Percentiles rank a stretch among this genome's conserved stretches.
Evolutionary conservation across 169 alveolate species (phyloP).

Genomic region (Ichthyophthirius multifiliis): DNA sequence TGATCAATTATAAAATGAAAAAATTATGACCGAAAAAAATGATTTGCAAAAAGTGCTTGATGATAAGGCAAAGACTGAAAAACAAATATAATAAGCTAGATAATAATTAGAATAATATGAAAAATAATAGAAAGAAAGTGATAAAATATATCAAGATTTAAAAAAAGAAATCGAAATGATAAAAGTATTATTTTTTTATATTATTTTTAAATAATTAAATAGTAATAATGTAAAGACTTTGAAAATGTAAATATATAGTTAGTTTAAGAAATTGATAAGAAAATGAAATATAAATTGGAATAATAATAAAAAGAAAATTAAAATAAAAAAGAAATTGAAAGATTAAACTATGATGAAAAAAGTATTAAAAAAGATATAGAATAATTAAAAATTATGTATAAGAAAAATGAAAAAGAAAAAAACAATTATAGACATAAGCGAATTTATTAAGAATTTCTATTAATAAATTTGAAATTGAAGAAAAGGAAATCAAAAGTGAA

Average conservation of each 20-base stretch:
- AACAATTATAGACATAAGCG: conserved; percentile 43
- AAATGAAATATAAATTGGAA: conserved; percentile 30
- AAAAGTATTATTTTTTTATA: neutral
- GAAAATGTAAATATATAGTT: conserved; percentile 22
- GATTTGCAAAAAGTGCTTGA: conserved; percentile 5
- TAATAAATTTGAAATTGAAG: conserved; percentile 54
- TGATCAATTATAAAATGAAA: conserved; percentile 23
- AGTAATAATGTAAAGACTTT: conserved; percentile 19
- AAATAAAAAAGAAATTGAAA: conserved; percentile 48
- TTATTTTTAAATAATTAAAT: conserved; percentile 2
- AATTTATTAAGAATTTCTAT: conserved; percentile 40
- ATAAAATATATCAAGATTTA: conserved; percentile 22
- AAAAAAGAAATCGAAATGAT: conserved; percentile 24
- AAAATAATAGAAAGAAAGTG: neutral
- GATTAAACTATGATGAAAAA: conserved; percentile 37
- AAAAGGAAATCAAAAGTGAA: conserved; percentile 51
- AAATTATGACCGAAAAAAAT: conserved; percentile 29
- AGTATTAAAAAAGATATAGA: conserved; percentile 41
- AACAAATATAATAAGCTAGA: neutral
- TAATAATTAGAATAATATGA: neutral
- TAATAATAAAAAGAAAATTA: conserved; percentile 31
- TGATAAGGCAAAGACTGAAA: neutral
- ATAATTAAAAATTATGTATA: conserved; percentile 37
- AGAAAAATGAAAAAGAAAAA: conserved; percentile 41
- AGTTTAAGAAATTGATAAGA: conserved; percentile 31